Conservation (phyloP, 345 rosid species). For the Gossypium thurberi region DNA sequence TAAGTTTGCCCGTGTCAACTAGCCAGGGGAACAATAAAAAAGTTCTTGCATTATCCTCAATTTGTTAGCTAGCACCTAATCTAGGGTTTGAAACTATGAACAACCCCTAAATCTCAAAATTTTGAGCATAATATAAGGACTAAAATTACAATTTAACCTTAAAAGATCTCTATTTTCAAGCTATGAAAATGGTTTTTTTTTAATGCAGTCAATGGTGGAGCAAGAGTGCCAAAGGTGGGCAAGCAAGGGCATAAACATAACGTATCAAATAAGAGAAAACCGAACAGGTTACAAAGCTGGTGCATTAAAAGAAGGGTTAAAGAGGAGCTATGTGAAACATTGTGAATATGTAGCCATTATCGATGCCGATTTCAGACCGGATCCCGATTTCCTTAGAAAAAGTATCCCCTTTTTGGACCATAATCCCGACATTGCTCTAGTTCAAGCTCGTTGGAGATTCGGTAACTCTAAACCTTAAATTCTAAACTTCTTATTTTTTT, state of each 20-base stretch:
- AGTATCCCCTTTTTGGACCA: slow-evolving; percentile 78
- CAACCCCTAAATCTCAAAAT: too few relatives aligned
- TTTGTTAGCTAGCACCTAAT: too few relatives aligned
- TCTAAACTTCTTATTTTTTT: too few relatives aligned
- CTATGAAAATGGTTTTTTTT: too few relatives aligned
- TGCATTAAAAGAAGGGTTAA: slow-evolving; percentile 90
- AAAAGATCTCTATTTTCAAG: too few relatives aligned
- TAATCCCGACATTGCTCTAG: slow-evolving; percentile 82
- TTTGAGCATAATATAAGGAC: too few relatives aligned
- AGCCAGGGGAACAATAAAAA: too few relatives aligned
- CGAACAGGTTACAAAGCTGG: slow-evolving; percentile 96
- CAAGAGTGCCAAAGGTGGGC: slow-evolving; percentile 97
- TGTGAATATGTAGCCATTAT: slow-evolving; percentile 89
- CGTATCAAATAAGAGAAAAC: slow-evolving; percentile 86
- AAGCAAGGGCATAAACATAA: slow-evolving; percentile 77
- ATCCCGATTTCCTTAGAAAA: slow-evolving; percentile 75
- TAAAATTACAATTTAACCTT: too few relatives aligned
- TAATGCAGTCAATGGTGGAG: slow-evolving; percentile 87
- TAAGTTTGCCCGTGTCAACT: too few relatives aligned
- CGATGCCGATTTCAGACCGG: slow-evolving; percentile 97
- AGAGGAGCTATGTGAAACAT: slow-evolving; percentile 80
- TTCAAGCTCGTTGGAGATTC: slow-evolving; percentile 98
- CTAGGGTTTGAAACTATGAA: too few relatives aligned
- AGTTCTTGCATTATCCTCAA: too few relatives aligned
- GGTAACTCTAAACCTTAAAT: slow-evolving; percentile 33